Evolutionary conservation across 2,329 filamentous ascomycete species (phyloP), one percentile per base, ranked within the genome.

Genomic region (Calonectria leucothoes): DNA sequence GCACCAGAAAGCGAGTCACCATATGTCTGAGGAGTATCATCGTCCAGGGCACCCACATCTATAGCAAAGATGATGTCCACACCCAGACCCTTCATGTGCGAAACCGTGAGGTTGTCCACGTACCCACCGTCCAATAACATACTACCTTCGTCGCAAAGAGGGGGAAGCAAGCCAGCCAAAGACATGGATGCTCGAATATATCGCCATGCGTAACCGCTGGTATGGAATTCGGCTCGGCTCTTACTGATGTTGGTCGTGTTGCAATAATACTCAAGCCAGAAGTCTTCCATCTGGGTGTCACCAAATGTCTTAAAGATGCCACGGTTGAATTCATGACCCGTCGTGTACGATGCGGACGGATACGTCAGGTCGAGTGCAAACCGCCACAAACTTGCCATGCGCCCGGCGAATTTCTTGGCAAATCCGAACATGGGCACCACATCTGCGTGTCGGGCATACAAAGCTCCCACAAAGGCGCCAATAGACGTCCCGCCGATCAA

Each of bases 381-480:
- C n/a, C 97, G 92, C 97, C 97, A 99, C 86, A 98, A 95, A 84
- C 96, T 98, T 55, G 95, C 95, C 97, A 99, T 99, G n/a, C 97
- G 94, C 6, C 97, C 96, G 0, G 97, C 92, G 83, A 99, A 99
- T 83, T 98, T 98, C 89, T 99, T 99, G 17, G 95, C 95, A 57
- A 97, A 91, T 0, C 97, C 97, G 80, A 98, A 98, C 91, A 98
- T 98, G 15, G 97, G 97, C 6, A 99, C 96, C 1, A 98, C 93
- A 81, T 99, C 97, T 12, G 96, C 97, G 82, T 99, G 97, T 70
- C 96, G 94, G 1, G 97, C 97, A 83, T 99, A 99, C 2, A 99
- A 88, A 1, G 95, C 97, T 10, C 97, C 97, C 68, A 98, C 96
- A 82, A 99, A 98, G 1, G 96, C 92, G 20, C 97, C 97, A 70